These are phyloP conservation scores for Orbilia javanica DNA, from an alignment of 2,329 filamentous ascomycete species.

Conservation along the genomic window DNA sequence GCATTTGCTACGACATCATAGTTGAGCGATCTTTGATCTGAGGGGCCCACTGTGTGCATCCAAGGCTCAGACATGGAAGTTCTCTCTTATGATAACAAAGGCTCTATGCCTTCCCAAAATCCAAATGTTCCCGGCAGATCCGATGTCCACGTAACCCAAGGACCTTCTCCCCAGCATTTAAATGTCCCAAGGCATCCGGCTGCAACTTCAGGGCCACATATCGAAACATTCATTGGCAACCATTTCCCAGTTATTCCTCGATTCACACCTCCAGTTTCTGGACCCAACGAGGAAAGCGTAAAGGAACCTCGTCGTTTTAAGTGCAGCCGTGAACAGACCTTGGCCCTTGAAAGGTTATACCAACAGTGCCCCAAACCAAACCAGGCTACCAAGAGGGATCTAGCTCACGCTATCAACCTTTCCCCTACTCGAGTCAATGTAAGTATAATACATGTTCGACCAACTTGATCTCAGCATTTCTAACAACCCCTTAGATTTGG, in stretches of 20 bases:
- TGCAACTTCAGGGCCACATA: slow-evolving; percentile 32
- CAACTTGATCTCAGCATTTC: background rate
- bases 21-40: slow-evolving; percentile 41
- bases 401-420: slow-evolving; percentile 52
- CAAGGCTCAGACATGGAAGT: slow-evolving; percentile 42
- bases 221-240: slow-evolving; percentile 50
- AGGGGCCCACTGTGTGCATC: slow-evolving; percentile 10
- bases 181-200: slow-evolving; percentile 41
- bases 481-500: slow-evolving; percentile 39
- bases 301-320: slow-evolving; percentile 57
- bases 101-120: slow-evolving; percentile 42
- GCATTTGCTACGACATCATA: slow-evolving; percentile 55
- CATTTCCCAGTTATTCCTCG: slow-evolving; percentile 52
- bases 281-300: slow-evolving; percentile 48
- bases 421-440: slow-evolving; percentile 58
- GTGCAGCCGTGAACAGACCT: slow-evolving; percentile 56
- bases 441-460: background rate
- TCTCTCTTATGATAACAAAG: slow-evolving; percentile 51
- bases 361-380: slow-evolving; percentile 57
- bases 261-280: slow-evolving; percentile 53
- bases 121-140: slow-evolving; percentile 37
- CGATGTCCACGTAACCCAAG: slow-evolving; percentile 47
- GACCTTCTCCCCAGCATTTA: slow-evolving; percentile 49
- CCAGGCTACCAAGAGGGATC: slow-evolving; percentile 51
- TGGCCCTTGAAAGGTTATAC: slow-evolving; percentile 56